Conservation (phyloP, 225 moss, liverwort and hornwort genomes). For the Asterella californica region DNA sequence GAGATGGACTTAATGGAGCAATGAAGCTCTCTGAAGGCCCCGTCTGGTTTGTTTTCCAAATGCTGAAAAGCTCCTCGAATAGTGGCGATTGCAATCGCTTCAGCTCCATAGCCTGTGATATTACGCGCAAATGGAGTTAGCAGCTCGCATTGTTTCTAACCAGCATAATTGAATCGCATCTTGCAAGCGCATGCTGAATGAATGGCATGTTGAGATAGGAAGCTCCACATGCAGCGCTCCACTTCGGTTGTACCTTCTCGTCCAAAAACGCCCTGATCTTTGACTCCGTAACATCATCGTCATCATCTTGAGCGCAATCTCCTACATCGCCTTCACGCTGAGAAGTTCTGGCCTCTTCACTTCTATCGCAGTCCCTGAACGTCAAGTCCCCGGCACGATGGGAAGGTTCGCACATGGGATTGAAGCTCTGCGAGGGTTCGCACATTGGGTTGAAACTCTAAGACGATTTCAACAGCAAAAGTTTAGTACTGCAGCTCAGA, state of each 20-base stretch:
- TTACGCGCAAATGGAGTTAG: neutral
- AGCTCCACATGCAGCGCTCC: neutral
- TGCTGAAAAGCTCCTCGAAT: constrained; percentile 73
- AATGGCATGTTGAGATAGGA: neutral
- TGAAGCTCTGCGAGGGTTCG: constrained; percentile 55
- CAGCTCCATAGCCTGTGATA: constrained; percentile 63
- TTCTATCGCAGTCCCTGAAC: constrained; percentile 19
- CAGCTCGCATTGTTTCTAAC: too few species aligned
- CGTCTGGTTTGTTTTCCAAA: constrained; percentile 32
- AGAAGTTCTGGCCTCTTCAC: constrained; percentile 23
- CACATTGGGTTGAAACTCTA: constrained; percentile 25
- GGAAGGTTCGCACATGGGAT: constrained; percentile 80
- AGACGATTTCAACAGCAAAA: neutral
- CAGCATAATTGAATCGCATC: neutral
- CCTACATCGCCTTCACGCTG: constrained; percentile 29
- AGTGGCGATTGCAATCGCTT: constrained; percentile 82
- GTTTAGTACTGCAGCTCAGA: neutral
- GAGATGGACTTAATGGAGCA: constrained; percentile 56
- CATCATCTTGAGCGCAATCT: constrained; percentile 58
- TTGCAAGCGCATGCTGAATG: neutral
- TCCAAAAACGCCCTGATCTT: constrained; percentile 87
- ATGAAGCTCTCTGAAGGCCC: constrained; percentile 56
- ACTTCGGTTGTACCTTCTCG: constrained; percentile 43
- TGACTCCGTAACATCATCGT: constrained; percentile 90
- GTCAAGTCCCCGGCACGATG: constrained; percentile 37